Percentiles rank a stretch among this genome's conserved stretches.
These are phyloP conservation scores for Holtermanniella nyarrowii DNA, from an alignment of 768 basidiomycete genomes.

Conservation along the genomic window DNA sequence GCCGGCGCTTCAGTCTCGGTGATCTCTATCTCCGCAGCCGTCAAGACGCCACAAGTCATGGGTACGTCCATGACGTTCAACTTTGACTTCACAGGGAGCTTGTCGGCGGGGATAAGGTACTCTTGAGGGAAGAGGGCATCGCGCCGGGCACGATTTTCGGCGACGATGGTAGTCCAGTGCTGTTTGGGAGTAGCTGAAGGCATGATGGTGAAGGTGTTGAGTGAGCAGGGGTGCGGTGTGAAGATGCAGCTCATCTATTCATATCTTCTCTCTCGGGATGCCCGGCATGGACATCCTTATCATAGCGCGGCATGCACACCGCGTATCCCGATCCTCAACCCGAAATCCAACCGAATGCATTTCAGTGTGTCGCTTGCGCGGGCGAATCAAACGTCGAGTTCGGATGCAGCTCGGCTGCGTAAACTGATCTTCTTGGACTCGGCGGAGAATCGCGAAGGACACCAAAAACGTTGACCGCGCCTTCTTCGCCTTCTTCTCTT, in stretches of 20 bases:
- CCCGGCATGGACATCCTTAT: too few relatives aligned
- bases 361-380: too few relatives aligned
- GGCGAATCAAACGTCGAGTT: too few relatives aligned
- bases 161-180: slow-evolving; percentile 12
- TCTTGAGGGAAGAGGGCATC: slow-evolving; percentile 22
- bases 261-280: too few relatives aligned
- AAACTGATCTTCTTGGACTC: too few relatives aligned
- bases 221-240: too few relatives aligned
- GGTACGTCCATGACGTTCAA: slow-evolving; percentile 26
- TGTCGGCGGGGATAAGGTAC: slow-evolving; percentile 5
- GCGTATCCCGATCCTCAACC: too few relatives aligned
- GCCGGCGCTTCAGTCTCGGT: slow-evolving; percentile 17
- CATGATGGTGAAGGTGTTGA: neutral
- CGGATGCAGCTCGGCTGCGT: too few relatives aligned
- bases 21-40: slow-evolving; percentile 17
- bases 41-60: slow-evolving; percentile 17
- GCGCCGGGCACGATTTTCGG: slow-evolving; percentile 10
- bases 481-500: neutral
- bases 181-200: neutral
- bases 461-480: too few relatives aligned
- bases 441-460: neutral
- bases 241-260: too few relatives aligned
- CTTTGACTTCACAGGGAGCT: slow-evolving; percentile 6
- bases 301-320: too few relatives aligned
- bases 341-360: too few relatives aligned